These are phyloP conservation scores for Annulohypoxylon truncatum DNA, from an alignment of 2,329 filamentous ascomycete species.

Conservation along the genomic window DNA sequence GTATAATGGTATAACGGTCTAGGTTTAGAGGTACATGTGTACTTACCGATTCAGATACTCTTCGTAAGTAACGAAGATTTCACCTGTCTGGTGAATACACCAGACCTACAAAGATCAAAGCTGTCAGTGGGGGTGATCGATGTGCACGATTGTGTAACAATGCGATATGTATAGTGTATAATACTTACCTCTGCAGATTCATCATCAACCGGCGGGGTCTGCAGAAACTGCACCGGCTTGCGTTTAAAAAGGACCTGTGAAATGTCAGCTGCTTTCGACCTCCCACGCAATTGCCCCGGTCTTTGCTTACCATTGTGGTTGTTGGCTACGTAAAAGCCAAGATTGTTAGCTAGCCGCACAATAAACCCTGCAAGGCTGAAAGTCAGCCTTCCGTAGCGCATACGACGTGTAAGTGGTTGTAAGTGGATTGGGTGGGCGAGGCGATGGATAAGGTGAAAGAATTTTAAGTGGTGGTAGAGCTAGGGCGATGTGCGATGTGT, in stretches of 20 bases:
- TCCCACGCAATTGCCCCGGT: not conserved
- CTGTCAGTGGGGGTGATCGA: conserved; percentile 38
- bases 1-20: conserved; percentile 19
- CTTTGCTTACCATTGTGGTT: conserved; percentile 52
- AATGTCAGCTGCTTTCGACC: conserved; percentile 3
- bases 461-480: conserved; percentile 39
- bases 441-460: not conserved
- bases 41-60: conserved; percentile 84
- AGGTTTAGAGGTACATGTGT: conserved; percentile 24
- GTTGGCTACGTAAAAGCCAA: conserved; percentile 43
- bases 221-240: conserved; percentile 88
- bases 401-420: conserved; percentile 46
- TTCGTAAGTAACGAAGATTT: conserved; percentile 90
- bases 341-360: conserved; percentile 30
- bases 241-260: conserved; percentile 91
- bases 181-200: conserved; percentile 80
- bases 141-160: conserved; percentile 26
- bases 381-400: conserved; percentile 50
- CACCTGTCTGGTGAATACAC: conserved; percentile 89
- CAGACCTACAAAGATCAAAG: conserved; percentile 73
- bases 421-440: conserved; percentile 46
- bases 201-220: conserved; percentile 77
- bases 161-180: conserved; percentile 29
- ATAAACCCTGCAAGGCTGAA: conserved; percentile 58
- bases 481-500: conserved; percentile 26